A percentile compares a stretch with the other conserved stretches of the same genome.
Evolutionary conservation across 768 basidiomycete species (phyloP).

Genomic region (Myochromella boudieri): DNA sequence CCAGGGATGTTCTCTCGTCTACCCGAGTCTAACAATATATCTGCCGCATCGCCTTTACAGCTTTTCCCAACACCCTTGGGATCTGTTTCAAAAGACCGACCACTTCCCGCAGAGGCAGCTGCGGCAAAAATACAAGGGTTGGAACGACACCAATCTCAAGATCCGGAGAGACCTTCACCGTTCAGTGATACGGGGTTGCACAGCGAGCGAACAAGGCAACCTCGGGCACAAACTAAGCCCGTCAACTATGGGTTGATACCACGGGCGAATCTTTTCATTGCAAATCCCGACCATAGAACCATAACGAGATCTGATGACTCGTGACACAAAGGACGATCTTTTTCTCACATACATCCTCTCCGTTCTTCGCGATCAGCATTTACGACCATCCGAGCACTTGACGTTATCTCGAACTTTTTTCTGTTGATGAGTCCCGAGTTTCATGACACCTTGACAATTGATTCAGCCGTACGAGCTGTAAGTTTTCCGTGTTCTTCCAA

Average conservation of each 20-base stretch:
- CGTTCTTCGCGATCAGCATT: slow-evolving; percentile 3
- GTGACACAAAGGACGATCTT: slow-evolving; percentile 9
- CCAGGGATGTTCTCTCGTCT: slow-evolving; percentile 9
- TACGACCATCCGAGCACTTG: slow-evolving; percentile 8
- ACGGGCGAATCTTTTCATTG: slow-evolving; percentile 64
- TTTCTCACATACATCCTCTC: background rate
- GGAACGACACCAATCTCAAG: slow-evolving; percentile 59
- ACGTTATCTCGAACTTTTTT: slow-evolving; percentile 1
- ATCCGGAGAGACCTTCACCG: slow-evolving; percentile 31
- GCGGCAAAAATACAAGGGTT: slow-evolving; percentile 54
- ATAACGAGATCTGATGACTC: slow-evolving; percentile 19
- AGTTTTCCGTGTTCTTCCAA: background rate
- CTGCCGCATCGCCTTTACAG: background rate
- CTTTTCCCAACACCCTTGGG: slow-evolving; percentile 1
- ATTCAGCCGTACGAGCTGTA: background rate
- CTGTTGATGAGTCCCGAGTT: background rate
- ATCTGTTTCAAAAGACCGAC: slow-evolving; percentile 15
- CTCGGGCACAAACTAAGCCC: slow-evolving; percentile 26
- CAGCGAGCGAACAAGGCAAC: slow-evolving; percentile 40
- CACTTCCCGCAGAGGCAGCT: slow-evolving; percentile 32
- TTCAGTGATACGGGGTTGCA: slow-evolving; percentile 39
- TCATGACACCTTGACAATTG: slow-evolving; percentile 1
- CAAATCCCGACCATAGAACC: slow-evolving; percentile 66
- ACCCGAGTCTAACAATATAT: slow-evolving; percentile 1
- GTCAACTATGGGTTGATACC: slow-evolving; percentile 69